phyloP scores from a whole-genome alignment of 1,139 yeast genomes.

The Candida frijolesensis region DNA sequence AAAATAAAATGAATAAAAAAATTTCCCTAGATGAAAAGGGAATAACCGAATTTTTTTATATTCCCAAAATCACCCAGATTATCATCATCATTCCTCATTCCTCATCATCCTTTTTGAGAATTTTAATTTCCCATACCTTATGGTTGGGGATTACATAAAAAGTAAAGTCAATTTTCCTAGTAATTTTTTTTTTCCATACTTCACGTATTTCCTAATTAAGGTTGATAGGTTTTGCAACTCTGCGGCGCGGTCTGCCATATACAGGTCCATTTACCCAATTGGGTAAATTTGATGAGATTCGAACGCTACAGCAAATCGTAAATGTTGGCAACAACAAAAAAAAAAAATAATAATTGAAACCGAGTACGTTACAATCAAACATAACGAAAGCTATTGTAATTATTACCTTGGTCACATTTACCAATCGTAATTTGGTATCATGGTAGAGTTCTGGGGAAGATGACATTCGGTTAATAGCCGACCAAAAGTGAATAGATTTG shows the following conservation, averaged over 20 bases:
- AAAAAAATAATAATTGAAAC: not conserved
- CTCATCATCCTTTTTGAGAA: not conserved
- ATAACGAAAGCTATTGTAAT: too few species aligned
- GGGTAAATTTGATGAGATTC: slow-evolving; percentile 4
- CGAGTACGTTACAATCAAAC: not conserved
- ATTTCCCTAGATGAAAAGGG: not conserved
- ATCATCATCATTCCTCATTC: not conserved
- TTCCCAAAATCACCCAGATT: not conserved
- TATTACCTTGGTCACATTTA: not conserved
- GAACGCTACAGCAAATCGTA: not conserved
- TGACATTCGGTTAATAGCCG: too few species aligned
- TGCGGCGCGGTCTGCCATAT: not conserved
- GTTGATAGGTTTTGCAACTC: slow-evolving; percentile 6
- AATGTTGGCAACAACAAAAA: not conserved
- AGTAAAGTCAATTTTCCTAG: not conserved
- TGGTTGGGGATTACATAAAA: too few species aligned
- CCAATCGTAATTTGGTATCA: not conserved
- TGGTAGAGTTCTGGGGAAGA: too few species aligned
- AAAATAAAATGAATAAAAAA: not conserved
- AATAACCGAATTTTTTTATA: slow-evolving; percentile 1
- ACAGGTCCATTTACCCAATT: slow-evolving; percentile 1
- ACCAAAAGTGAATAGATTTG: too few species aligned
- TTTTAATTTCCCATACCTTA: not conserved
- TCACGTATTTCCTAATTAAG: slow-evolving; percentile 4
- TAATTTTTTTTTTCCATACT: not conserved